phyloP scores from a whole-genome alignment of 2,329 filamentous ascomycete genomes.

The Colletotrichum sp. region DNA sequence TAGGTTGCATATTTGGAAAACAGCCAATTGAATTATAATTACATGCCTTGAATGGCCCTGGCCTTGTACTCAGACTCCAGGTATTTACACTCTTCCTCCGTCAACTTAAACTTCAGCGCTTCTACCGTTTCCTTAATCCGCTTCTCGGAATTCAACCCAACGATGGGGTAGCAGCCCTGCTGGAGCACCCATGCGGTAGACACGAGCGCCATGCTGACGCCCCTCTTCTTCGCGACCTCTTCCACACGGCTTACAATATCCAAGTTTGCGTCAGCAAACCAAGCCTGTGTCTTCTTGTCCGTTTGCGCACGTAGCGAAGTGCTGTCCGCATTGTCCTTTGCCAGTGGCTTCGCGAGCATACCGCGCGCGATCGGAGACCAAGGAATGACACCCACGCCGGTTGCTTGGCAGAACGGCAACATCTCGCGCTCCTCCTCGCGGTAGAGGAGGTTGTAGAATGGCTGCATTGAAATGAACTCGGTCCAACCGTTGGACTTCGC shows the following conservation, averaged over 20 bases:
- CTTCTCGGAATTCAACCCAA: conserved; percentile 62
- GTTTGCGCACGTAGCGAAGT: conserved; percentile 21
- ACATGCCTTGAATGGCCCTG: conserved; percentile 40
- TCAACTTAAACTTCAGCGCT: conserved; percentile 9
- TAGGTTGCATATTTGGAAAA: background rate
- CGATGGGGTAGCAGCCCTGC: conserved; percentile 60
- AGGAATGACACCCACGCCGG: conserved; percentile 40
- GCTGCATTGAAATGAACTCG: conserved; percentile 65
- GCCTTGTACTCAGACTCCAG: conserved; percentile 60
- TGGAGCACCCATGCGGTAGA: conserved; percentile 67
- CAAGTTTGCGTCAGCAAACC: conserved; percentile 48
- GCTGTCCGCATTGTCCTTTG: conserved; percentile 10
- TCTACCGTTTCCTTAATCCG: conserved; percentile 66
- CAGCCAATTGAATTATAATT: background rate
- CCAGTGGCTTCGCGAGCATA: conserved; percentile 30
- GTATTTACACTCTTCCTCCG: conserved; percentile 35
- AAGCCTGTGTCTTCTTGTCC: conserved; percentile 26
- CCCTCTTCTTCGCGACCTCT: conserved; percentile 62
- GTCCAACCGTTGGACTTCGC: conserved; percentile 52
- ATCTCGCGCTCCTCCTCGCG: conserved; percentile 61
- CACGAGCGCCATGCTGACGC: conserved; percentile 67
- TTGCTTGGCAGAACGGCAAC: conserved; percentile 40
- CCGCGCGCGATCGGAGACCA: conserved; percentile 36
- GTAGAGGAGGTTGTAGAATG: conserved; percentile 62
- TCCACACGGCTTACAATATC: conserved; percentile 42